Base-by-base conservation (phyloP, 495 filamentous ascomycete genomes). In the Wilcoxina mikolae region DNA sequence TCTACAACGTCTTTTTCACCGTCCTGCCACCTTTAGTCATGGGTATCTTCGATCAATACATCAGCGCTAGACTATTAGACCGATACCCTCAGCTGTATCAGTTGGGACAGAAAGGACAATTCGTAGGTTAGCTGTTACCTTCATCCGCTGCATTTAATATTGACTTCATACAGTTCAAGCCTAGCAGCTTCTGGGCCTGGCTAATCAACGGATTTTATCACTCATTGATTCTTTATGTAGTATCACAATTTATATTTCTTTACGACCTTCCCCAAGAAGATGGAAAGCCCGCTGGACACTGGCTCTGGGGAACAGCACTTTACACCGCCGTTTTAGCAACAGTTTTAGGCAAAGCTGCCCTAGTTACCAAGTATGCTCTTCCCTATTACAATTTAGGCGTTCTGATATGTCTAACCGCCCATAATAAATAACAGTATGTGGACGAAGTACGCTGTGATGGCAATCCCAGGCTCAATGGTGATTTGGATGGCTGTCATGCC, bases 1-100 rank as follows among this genome's bases (percentile, higher is more conserved):
- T 95, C 74, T 99, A 95, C 76, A 99, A 99, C 73, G 87, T 99
- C 68, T 83, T 99, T 68, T 99, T 94, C 71, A 96, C 93, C 7
- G 83, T 93, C 41, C 70, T 95, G 28, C 93, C 93, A 35, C 93
- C 93, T 1, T 81, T 99, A 42, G 90, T 83, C 24, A 85, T 99
- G 69, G 93, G 93, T 59, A 94, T 96, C 59, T 90, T 94, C 58
- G 93, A 99, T 65, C 93, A 99, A 66, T 96, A 93, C 69, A 88
- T 99, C 65, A 94, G 86, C 25, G 93, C 93, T 39, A 83, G 93
- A 31, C 73, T 96, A n/a, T 76, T 99, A 20, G 93, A 99, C 67
- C 82, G 93, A 39, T 99, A 99, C 67, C 93, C 93, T 20, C 93
- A 96, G 66, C 75, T 99, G 25, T 99, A 99, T 70, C 82, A 84